Conservation (phyloP, 2,329 filamentous ascomycete genomes). For the Metarhizium sp. region DNA sequence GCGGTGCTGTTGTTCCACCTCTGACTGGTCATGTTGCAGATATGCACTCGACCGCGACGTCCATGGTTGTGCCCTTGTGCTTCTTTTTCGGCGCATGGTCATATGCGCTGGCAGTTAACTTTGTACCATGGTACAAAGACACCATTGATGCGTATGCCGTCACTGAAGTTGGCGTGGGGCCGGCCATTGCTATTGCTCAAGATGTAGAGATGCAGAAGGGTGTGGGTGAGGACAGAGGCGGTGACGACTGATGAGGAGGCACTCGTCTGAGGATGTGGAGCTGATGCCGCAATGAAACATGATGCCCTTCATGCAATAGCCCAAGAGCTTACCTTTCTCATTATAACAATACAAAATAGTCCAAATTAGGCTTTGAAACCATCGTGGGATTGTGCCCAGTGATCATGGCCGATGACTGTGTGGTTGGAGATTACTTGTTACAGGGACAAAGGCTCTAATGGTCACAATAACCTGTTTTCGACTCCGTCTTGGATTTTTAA, state of each 20-base stretch:
- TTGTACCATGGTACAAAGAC: slow-evolving; percentile 51
- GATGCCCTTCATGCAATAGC: too few relatives aligned
- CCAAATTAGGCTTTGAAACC: too few relatives aligned
- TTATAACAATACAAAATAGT: too few relatives aligned
- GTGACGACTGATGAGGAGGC: not conserved
- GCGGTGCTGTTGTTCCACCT: slow-evolving; percentile 66
- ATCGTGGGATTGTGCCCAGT: too few relatives aligned
- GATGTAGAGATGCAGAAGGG: not conserved
- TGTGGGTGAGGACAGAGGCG: not conserved
- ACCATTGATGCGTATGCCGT: slow-evolving; percentile 50
- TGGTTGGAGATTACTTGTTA: too few relatives aligned
- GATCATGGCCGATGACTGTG: too few relatives aligned
- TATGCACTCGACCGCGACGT: slow-evolving; percentile 38
- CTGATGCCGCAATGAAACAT: not conserved
- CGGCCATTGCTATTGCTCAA: not conserved
- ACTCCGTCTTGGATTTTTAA: too few relatives aligned
- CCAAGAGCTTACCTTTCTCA: too few relatives aligned
- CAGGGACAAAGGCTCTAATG: too few relatives aligned
- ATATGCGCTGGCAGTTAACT: slow-evolving; percentile 56
- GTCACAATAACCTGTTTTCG: too few relatives aligned
- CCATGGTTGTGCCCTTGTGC: slow-evolving; percentile 56
- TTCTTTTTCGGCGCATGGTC: slow-evolving; percentile 49
- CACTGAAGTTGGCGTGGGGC: slow-evolving; percentile 28
- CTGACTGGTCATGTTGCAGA: slow-evolving; percentile 50
- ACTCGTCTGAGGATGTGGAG: not conserved